Percentiles rank a stretch among this genome's conserved stretches.
Evolutionary conservation across 1,139 yeast genomes (phyloP).

Genomic region (Suhomyces bribrorum): DNA sequence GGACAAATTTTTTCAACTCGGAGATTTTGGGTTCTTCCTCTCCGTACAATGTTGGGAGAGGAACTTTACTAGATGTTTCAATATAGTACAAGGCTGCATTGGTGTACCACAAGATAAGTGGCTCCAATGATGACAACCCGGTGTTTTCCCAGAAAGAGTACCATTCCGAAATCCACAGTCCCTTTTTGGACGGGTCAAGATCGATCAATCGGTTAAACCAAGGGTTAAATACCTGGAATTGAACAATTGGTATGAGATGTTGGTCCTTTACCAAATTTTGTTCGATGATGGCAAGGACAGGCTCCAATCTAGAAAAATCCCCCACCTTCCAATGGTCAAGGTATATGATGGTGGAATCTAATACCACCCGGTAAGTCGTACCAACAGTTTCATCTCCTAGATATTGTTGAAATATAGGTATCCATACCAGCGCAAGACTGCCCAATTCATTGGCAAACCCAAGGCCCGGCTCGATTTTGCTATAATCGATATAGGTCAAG

Average conservation of each 20-base stretch:
- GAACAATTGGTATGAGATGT: slow-evolving; percentile 20
- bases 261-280: neutral
- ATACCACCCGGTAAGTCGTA: neutral
- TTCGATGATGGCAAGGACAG: neutral
- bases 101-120: slow-evolving; percentile 26
- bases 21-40: slow-evolving; percentile 7
- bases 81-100: slow-evolving; percentile 19
- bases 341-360: slow-evolving; percentile 2
- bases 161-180: slow-evolving; percentile 6
- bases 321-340: slow-evolving; percentile 1
- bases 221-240: slow-evolving; percentile 35
- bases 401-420: slow-evolving; percentile 14
- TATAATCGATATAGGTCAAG: slow-evolving; percentile 13
- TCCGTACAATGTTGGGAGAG: slow-evolving; percentile 23
- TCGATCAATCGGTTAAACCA: slow-evolving; percentile 17
- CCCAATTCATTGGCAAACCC: slow-evolving; percentile 3
- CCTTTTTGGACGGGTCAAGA: slow-evolving; percentile 1
- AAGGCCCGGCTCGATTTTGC: neutral
- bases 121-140: neutral
- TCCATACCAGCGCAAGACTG: slow-evolving; percentile 13
- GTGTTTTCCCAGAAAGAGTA: slow-evolving; percentile 11
- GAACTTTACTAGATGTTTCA: slow-evolving; percentile 7
- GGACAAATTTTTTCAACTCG: slow-evolving; percentile 2
- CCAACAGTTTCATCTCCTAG: slow-evolving; percentile 5
- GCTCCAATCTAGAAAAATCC: neutral